phyloP scores from a whole-genome alignment of 495 filamentous ascomycete genomes.

The Amorphotheca resinae region DNA sequence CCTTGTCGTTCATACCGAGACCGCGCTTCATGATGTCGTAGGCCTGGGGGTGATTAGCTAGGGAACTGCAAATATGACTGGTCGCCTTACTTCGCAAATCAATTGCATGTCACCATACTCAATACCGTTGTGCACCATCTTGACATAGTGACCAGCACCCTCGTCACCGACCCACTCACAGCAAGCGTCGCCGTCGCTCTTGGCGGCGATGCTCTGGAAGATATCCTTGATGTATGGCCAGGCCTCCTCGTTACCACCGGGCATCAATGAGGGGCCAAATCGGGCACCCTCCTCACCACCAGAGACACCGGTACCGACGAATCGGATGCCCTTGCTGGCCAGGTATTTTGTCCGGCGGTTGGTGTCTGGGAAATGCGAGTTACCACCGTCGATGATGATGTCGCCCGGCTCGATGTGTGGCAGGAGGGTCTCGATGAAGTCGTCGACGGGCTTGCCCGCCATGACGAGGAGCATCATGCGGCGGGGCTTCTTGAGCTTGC shows the following conservation, averaged over 20 bases:
- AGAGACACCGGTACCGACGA: constrained; percentile 95
- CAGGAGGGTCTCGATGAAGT: constrained; percentile 94
- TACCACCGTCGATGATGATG: constrained; percentile 98
- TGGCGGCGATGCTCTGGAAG: constrained; percentile 94
- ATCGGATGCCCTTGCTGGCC: constrained; percentile 74
- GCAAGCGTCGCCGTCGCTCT: constrained; percentile 91
- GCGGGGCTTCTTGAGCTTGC: constrained; percentile 92
- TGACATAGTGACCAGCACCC: constrained; percentile 98
- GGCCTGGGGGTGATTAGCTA: constrained; percentile 47
- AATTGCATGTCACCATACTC: constrained; percentile 99
- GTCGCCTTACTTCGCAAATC: constrained; percentile 75
- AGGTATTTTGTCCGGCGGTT: constrained; percentile 91
- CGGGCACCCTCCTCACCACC: constrained; percentile 98
- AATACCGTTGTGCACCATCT: constrained; percentile 99
- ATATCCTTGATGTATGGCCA: constrained; percentile 99
- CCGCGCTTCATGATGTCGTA: constrained; percentile 99
- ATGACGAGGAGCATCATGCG: constrained; percentile 97
- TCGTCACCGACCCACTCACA: constrained; percentile 99
- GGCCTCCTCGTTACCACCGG: constrained; percentile 92
- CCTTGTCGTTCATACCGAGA: constrained; percentile 68
- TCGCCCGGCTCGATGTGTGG: constrained; percentile 83
- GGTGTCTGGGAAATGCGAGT: constrained; percentile 98
- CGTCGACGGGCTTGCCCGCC: constrained; percentile 93
- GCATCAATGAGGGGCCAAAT: constrained; percentile 95
- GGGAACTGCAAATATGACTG: constrained; percentile 7